Percentiles rank a stretch among this genome's conserved stretches.
phyloP scores from a whole-genome alignment of 305 asterid genomes.

The Salvia sclarea region DNA sequence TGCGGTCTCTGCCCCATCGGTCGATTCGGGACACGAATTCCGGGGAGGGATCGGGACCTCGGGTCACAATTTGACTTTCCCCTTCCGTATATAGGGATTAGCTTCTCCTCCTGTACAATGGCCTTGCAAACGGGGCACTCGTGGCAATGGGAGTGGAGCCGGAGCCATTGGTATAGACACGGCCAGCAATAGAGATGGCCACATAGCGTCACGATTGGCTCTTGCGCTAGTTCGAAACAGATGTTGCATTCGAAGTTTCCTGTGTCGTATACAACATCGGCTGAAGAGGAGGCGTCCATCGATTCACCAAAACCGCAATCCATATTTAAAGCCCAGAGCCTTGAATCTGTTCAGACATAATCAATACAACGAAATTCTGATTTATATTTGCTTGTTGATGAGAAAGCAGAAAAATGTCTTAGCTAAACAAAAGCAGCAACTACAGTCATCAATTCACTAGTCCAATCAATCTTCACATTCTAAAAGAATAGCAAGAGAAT shows the following conservation, averaged over 20 bases:
- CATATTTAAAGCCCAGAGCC: conserved; percentile 42
- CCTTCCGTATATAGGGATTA: conserved; percentile 78
- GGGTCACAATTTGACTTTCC: conserved; percentile 62
- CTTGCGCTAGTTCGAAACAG: conserved; percentile 81
- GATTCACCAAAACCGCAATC: conserved; percentile 45
- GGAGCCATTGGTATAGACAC: conserved; percentile 82
- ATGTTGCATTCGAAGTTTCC: conserved; percentile 80
- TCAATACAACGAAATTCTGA: neutral
- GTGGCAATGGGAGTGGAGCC: conserved; percentile 70
- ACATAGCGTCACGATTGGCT: conserved; percentile 81
- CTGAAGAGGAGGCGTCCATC: conserved; percentile 35
- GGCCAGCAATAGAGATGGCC: conserved; percentile 96
- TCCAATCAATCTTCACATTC: neutral
- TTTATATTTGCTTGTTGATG: neutral
- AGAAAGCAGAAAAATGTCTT: neutral
- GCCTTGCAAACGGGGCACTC: conserved; percentile 90
- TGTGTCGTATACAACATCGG: conserved; percentile 43
- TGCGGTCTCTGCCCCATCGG: conserved; percentile 69
- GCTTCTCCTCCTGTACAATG: conserved; percentile 58
- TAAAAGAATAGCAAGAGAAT: neutral
- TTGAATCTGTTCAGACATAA: conserved; percentile 26
- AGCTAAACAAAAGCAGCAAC: neutral
- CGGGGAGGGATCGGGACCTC: conserved; percentile 44
- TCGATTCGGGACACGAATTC: conserved; percentile 53
- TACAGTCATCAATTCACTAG: conserved; percentile 18